These are phyloP conservation scores for Candida germanica DNA, from an alignment of 805 yeast species.

Conservation along the genomic window DNA sequence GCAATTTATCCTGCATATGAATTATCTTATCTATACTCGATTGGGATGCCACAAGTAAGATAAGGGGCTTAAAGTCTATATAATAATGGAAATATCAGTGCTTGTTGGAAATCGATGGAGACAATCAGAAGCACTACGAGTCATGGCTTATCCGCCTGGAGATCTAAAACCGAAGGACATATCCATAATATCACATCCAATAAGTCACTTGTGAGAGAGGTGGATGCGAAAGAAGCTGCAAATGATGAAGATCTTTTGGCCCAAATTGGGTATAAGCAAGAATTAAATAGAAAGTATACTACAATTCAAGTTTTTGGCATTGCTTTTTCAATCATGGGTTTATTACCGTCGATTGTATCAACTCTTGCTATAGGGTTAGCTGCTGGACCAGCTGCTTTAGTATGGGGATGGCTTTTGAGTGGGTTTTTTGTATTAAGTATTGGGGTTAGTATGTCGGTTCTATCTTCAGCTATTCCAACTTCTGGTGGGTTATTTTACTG, in stretches of 20 bases:
- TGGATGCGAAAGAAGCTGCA: conserved; percentile 15
- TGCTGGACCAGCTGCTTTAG: conserved; percentile 62
- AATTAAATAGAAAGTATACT: conserved; percentile 57
- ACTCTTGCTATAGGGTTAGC: conserved; percentile 50
- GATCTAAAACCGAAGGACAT: conserved; percentile 11
- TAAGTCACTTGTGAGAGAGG: conserved; percentile 20
- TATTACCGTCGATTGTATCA: conserved; percentile 62
- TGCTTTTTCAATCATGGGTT: conserved; percentile 71
- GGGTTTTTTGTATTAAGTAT: conserved; percentile 52
- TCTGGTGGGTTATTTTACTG: conserved; percentile 63
- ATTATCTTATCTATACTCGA: too few species aligned
- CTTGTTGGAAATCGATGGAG: too few species aligned
- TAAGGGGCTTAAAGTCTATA: too few species aligned
- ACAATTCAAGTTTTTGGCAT: conserved; percentile 66
- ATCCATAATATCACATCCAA: conserved; percentile 10
- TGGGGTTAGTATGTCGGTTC: conserved; percentile 63
- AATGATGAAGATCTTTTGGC: conserved; percentile 30
- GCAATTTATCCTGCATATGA: too few species aligned
- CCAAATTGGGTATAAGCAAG: conserved; percentile 70
- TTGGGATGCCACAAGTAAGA: too few species aligned
- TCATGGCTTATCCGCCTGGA: conserved; percentile 8
- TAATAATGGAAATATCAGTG: too few species aligned
- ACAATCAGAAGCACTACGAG: conserved; percentile 2
- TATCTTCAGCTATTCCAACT: conserved; percentile 70
- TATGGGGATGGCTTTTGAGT: conserved; percentile 74